Conservation (phyloP, 2,329 filamentous ascomycete genomes). For the Ophiocordyceps australis region DNA sequence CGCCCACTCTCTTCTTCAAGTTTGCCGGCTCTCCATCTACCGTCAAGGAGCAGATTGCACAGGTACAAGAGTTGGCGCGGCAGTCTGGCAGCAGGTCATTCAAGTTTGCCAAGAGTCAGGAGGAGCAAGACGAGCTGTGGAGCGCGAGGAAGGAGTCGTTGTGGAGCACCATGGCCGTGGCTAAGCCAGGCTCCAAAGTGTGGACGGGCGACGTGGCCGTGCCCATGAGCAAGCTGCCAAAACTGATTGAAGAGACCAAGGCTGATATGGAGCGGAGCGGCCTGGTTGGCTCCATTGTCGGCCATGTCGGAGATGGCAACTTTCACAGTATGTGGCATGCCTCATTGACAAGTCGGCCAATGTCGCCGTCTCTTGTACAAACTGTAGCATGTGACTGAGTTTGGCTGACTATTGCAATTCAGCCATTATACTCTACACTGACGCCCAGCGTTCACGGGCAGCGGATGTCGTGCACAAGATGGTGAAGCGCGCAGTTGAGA, state of each 20-base stretch:
- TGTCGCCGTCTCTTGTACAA: too few species aligned
- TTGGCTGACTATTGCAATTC: not conserved
- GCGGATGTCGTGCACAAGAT: constrained; percentile 62
- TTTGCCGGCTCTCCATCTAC: constrained; percentile 51
- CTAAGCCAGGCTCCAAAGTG: constrained; percentile 47
- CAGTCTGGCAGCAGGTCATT: constrained; percentile 47
- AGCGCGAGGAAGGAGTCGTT: constrained; percentile 69
- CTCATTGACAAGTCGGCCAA: not conserved
- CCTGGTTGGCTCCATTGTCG: constrained; percentile 36
- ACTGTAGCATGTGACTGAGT: not conserved
- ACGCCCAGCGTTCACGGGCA: constrained; percentile 46
- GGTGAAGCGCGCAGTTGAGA: constrained; percentile 71
- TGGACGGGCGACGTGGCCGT: constrained; percentile 84
- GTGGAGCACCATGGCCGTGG: constrained; percentile 60
- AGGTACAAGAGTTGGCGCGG: constrained; percentile 46
- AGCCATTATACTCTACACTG: constrained; percentile 41
- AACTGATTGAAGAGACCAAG: constrained; percentile 59
- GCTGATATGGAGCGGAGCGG: constrained; percentile 22
- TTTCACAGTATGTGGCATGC: constrained; percentile 40
- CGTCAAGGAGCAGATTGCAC: constrained; percentile 62
- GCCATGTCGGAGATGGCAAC: constrained; percentile 63
- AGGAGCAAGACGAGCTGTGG: constrained; percentile 66
- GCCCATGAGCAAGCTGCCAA: constrained; percentile 53
- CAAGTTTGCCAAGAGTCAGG: constrained; percentile 53
- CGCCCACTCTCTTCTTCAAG: constrained; percentile 71